phyloP scores from a whole-genome alignment of 2,329 filamentous ascomycete species.

The Hymenoscyphus salicellus region DNA sequence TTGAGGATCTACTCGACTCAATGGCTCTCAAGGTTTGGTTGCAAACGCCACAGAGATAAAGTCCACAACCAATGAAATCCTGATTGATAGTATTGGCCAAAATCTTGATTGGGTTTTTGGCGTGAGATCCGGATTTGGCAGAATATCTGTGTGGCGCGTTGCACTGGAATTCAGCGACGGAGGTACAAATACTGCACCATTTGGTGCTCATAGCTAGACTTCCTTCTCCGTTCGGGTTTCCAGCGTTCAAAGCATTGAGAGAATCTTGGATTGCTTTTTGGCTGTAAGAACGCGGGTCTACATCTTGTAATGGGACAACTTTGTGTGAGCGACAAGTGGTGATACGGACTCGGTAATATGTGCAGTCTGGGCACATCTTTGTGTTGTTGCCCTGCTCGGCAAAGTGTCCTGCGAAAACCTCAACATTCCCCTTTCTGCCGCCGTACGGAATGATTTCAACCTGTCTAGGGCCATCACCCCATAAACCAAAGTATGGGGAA shows the following conservation, averaged over 20 bases:
- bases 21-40: conserved; percentile 14
- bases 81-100: neutral
- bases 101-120: neutral
- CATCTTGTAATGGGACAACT: conserved; percentile 12
- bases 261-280: conserved; percentile 9
- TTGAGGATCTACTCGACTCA: neutral
- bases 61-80: conserved; percentile 23
- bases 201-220: conserved; percentile 60
- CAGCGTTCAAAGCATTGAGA: conserved; percentile 12
- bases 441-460: conserved; percentile 25
- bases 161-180: conserved; percentile 21
- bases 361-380: conserved; percentile 32
- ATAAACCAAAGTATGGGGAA: conserved; percentile 30
- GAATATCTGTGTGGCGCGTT: conserved; percentile 7
- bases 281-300: conserved; percentile 18
- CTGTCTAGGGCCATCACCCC: conserved; percentile 18
- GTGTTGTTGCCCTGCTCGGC: conserved; percentile 17
- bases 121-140: neutral
- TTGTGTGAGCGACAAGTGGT: conserved; percentile 23
- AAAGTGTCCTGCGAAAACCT: conserved; percentile 24
- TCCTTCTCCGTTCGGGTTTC: conserved; percentile 41
- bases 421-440: conserved; percentile 21
- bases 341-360: conserved; percentile 21
- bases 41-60: conserved; percentile 27
- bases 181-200: conserved; percentile 31